A percentile compares a stretch with the other conserved stretches of the same genome.
Evolutionary conservation across 345 rosid species (phyloP).

Genomic region (Crucihimalaya himalaica): DNA sequence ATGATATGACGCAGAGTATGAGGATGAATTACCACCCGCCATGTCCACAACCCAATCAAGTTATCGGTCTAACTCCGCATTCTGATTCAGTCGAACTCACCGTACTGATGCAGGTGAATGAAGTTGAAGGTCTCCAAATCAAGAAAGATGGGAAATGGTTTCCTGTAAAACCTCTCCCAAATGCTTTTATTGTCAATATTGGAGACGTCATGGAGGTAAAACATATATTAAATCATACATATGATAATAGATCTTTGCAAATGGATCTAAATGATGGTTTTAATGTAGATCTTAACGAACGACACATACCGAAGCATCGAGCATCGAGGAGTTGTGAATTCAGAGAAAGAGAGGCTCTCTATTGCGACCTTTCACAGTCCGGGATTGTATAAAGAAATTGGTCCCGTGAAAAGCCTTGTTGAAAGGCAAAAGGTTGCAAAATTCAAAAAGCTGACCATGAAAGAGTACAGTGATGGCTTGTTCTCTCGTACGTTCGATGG

Average conservation of each 20-base stretch:
- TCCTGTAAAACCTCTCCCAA: not conserved
- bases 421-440: constrained; percentile 28
- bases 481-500: constrained; percentile 33
- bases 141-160: not conserved
- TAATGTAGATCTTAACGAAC: constrained; percentile 42
- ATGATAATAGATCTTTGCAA: not conserved
- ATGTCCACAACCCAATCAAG: too few relatives aligned
- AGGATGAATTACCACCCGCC: constrained; percentile 31
- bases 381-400: constrained; percentile 35
- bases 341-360: constrained; percentile 42
- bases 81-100: too few relatives aligned
- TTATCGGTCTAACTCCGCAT: too few relatives aligned
- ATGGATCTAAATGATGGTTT: not conserved
- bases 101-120: too few relatives aligned
- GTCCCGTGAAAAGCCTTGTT: constrained; percentile 38
- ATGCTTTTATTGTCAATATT: not conserved
- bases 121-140: not conserved
- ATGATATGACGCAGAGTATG: constrained; percentile 41
- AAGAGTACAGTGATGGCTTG: constrained; percentile 29
- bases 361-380: constrained; percentile 41
- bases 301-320: constrained; percentile 46
- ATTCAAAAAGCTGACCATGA: constrained; percentile 27
- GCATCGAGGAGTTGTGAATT: constrained; percentile 46
- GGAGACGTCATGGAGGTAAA: not conserved
- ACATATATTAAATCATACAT: not conserved